A percentile compares a stretch with the other conserved stretches of the same genome.
Evolutionary conservation across 208 protist species (phyloP).

Genomic region (Porcisia hertigi): DNA sequence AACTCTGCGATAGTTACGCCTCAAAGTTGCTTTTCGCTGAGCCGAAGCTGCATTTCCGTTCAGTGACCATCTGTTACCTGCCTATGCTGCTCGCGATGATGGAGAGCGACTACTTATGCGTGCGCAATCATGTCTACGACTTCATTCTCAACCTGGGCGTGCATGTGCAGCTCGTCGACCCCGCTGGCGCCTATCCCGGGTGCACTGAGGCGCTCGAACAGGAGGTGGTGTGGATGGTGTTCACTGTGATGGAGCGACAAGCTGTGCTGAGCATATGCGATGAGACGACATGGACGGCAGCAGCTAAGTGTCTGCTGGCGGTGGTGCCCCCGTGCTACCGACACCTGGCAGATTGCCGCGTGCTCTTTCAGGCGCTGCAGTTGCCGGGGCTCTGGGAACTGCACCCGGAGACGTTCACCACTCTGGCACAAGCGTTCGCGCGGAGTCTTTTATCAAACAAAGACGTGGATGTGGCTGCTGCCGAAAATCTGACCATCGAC

Average conservation of each 20-base stretch:
- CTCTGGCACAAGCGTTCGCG: conserved; percentile 66
- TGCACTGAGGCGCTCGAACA: conserved; percentile 76
- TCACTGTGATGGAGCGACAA: conserved; percentile 65
- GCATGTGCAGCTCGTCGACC: conserved; percentile 88
- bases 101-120: conserved; percentile 86
- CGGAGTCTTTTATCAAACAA: conserved; percentile 52
- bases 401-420: conserved; percentile 57
- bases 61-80: conserved; percentile 80
- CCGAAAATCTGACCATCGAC: conserved; percentile 37
- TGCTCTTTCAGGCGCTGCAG: conserved; percentile 65
- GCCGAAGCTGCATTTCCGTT: conserved; percentile 70
- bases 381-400: conserved; percentile 57
- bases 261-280: conserved; percentile 54
- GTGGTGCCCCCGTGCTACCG: conserved; percentile 62
- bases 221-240: conserved; percentile 80
- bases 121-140: conserved; percentile 89
- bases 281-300: conserved; percentile 72
- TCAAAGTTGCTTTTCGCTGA: conserved; percentile 74
- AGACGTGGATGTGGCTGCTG: conserved; percentile 24
- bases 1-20: conserved; percentile 85
- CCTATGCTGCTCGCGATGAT: conserved; percentile 80
- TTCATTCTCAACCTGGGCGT: conserved; percentile 78
- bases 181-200: conserved; percentile 54
- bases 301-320: conserved; percentile 74
- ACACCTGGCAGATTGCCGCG: conserved; percentile 59